Conservation (phyloP, 2,329 filamentous ascomycete species). For the Aurifilum marmelostoma region DNA sequence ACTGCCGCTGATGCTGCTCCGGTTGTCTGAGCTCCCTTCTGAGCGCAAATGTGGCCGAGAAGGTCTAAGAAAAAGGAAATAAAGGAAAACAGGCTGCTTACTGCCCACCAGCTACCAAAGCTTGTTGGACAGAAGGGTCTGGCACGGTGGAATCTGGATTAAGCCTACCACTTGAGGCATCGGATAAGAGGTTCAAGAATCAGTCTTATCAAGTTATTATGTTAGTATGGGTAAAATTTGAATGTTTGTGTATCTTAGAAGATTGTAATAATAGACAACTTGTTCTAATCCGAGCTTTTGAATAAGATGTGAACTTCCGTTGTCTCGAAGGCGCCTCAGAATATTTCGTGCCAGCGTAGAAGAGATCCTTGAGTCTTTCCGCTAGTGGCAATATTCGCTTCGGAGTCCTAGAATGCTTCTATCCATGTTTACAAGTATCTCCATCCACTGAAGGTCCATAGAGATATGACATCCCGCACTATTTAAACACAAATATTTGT, state of each 20-base stretch:
- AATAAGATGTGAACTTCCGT: not conserved
- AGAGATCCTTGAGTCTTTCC: no score
- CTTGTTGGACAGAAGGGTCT: no score
- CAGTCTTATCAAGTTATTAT: not conserved
- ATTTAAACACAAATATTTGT: not conserved
- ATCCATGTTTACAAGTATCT: no score
- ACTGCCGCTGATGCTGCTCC: not conserved
- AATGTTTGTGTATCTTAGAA: not conserved
- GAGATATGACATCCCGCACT: not conserved
- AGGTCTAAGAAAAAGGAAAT: no score
- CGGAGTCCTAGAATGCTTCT: no score
- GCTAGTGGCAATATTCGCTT: no score
- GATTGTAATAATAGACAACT: not conserved
- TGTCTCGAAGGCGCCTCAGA: not conserved
- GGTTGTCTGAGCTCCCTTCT: not conserved
- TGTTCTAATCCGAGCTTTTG: not conserved
- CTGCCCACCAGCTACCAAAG: not conserved
- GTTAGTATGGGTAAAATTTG: not conserved
- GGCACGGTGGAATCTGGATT: not conserved
- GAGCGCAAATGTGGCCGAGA: no score
- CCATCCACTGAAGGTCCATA: not conserved
- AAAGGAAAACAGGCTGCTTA: not conserved
- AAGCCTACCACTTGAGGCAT: not conserved
- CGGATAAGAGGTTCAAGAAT: no score
- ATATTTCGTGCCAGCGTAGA: not conserved